phyloP scores from a whole-genome alignment of 305 asterid genomes.

The Fraxinus nigra region DNA sequence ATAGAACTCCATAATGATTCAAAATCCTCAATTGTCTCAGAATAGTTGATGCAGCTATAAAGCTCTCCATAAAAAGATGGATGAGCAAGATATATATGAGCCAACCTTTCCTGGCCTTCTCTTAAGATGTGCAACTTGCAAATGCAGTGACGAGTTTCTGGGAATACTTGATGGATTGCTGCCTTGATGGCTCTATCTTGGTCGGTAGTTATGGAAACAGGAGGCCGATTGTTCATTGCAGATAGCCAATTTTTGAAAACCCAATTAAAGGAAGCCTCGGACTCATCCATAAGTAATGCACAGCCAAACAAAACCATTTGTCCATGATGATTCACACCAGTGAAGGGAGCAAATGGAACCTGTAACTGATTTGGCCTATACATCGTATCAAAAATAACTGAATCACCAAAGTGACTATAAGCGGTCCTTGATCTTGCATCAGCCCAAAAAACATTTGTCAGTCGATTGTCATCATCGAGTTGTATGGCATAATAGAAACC shows the following conservation, averaged over 20 bases:
- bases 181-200: conserved; percentile 78
- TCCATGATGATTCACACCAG: conserved; percentile 82
- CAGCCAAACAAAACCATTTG: conserved; percentile 78
- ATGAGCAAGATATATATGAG: conserved; percentile 59
- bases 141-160: conserved; percentile 76
- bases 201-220: conserved; percentile 77
- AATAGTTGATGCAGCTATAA: conserved; percentile 68
- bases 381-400: conserved; percentile 70
- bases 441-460: conserved; percentile 81
- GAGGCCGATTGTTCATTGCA: conserved; percentile 66
- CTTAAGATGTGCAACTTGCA: conserved; percentile 83
- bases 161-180: conserved; percentile 68
- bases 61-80: conserved; percentile 71
- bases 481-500: conserved; percentile 84
- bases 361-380: conserved; percentile 76
- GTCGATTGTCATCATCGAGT: conserved; percentile 67
- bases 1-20: conserved; percentile 71
- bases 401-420: conserved; percentile 76
- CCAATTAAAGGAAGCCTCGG: conserved; percentile 78
- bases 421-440: conserved; percentile 78
- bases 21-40: conserved; percentile 76
- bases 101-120: conserved; percentile 88
- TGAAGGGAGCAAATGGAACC: conserved; percentile 87
- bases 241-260: conserved; percentile 71
- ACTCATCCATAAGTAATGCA: conserved; percentile 74